Conservation (phyloP, 305 asterid species). For the Fraxinus floribunda region DNA sequence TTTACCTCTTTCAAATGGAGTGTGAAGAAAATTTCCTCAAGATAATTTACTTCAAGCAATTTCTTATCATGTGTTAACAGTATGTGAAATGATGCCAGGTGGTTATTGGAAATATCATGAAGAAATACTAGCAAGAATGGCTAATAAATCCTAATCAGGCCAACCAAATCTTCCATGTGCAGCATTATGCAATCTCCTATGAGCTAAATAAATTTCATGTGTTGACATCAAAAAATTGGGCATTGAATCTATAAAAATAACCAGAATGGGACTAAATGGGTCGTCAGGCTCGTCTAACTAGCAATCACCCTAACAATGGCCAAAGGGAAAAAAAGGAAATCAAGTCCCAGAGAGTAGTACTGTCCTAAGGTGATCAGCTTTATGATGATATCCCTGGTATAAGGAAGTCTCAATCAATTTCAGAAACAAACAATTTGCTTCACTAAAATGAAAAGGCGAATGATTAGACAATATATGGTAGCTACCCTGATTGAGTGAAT, state of each 20-base stretch:
- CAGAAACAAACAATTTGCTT: background rate
- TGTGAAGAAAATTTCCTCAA: background rate
- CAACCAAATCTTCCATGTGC: background rate
- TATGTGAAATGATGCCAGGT: background rate
- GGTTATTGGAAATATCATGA: background rate
- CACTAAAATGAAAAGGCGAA: conserved; percentile 5
- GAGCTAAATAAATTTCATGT: background rate
- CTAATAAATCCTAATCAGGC: background rate
- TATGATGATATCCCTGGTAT: background rate
- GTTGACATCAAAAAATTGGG: background rate
- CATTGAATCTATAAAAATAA: background rate
- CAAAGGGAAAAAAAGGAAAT: background rate
- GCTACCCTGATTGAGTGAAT: conserved; percentile 97
- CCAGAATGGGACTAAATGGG: background rate
- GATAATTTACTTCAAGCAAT: background rate
- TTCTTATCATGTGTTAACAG: background rate
- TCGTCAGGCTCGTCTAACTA: background rate
- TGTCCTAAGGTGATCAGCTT: background rate
- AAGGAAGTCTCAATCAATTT: background rate
- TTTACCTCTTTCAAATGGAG: background rate
- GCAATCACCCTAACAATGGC: background rate
- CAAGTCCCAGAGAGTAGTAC: background rate
- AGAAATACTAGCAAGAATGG: background rate
- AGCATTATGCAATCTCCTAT: background rate
- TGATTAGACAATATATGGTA: background rate